Evolutionary conservation across 176 grass and related monocot species (phyloP), one percentile per base, ranked within the genome.

Genomic region (Saccharum officinarum): DNA sequence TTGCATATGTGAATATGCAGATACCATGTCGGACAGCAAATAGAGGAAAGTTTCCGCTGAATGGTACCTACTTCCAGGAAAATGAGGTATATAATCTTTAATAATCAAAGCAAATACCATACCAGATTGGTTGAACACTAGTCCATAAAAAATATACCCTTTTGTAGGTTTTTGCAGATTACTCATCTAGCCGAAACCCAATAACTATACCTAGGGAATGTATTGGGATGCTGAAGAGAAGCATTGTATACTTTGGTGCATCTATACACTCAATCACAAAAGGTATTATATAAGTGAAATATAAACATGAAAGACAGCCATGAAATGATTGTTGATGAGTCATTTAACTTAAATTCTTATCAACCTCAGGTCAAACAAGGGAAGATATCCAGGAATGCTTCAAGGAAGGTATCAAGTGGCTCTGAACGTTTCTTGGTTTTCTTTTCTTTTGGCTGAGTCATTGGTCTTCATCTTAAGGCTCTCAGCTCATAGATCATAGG

Each of bases 31-130:
- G 93, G 89, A 95, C 91, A 77, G 95, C 95, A 85, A 90, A 76
- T 65, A 64, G 65, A 79, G 95, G 95, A 82, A 95, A 92, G 17
- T 98, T 98, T 89, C 95, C 95, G 38, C 86, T 98, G 79, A 92
- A 98, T 78, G 96, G 96, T 76, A 98, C 96, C 45, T 98, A 98
- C 66, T 98, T 98, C 74, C 96, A 98, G 83, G 72, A 90, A 41
- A 86, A 98, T 79, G 95, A 95, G 91, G 95, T 98, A 86, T 45
- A 16, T 67, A 71, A 10, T 33, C 40, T 76, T 78, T 81, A 3
- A 22, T 10, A 23, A 62, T 83, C 20, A 20, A 75, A 52, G 28
- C 15, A 49, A 75, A 45, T 67, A 60, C 23, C 69, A 39, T 76
- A 80, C 37, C 67, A 69, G 45, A 23, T 59, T 86, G 26, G 57